Percentiles rank a stretch among this genome's conserved stretches.
phyloP scores from a whole-genome alignment of 2,329 filamentous ascomycete genomes.

The Trichoderma guizhouense region DNA sequence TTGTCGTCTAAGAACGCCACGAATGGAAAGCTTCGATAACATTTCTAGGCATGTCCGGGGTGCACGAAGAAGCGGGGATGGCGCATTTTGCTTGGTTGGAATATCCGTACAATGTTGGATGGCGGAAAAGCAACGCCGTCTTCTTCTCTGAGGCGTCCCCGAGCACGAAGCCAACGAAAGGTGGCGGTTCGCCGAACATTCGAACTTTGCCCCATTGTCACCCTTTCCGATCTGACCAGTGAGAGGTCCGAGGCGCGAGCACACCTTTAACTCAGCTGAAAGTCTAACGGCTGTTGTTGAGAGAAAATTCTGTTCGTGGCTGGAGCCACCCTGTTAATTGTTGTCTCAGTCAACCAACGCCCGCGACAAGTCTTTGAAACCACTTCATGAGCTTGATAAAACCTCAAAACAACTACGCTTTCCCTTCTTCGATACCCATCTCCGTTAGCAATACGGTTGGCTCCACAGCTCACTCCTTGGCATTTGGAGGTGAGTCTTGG shows the following conservation, averaged over 20 bases:
- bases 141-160: not conserved
- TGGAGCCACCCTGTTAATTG: not conserved
- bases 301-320: not conserved
- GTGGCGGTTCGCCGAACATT: constrained; percentile 5
- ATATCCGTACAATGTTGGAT: not conserved
- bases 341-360: not conserved
- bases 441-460: not conserved
- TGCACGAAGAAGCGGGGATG: constrained; percentile 3
- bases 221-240: not conserved
- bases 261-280: not conserved
- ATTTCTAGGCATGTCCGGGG: constrained; percentile 13
- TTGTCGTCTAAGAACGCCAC: constrained; percentile 9
- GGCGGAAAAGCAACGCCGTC: not conserved
- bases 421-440: constrained; percentile 4
- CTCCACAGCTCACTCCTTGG: constrained; percentile 1
- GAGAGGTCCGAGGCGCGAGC: not conserved
- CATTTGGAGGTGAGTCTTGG: not conserved
- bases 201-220: not conserved
- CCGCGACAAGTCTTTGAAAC: not conserved
- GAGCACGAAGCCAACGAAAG: not conserved
- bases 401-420: not conserved
- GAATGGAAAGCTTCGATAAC: constrained; percentile 8
- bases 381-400: not conserved
- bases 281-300: not conserved
- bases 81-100: not conserved